These are phyloP conservation scores for Pseudogymnoascus pannorum DNA, from an alignment of 2,329 filamentous ascomycete species.

Conservation along the genomic window DNA sequence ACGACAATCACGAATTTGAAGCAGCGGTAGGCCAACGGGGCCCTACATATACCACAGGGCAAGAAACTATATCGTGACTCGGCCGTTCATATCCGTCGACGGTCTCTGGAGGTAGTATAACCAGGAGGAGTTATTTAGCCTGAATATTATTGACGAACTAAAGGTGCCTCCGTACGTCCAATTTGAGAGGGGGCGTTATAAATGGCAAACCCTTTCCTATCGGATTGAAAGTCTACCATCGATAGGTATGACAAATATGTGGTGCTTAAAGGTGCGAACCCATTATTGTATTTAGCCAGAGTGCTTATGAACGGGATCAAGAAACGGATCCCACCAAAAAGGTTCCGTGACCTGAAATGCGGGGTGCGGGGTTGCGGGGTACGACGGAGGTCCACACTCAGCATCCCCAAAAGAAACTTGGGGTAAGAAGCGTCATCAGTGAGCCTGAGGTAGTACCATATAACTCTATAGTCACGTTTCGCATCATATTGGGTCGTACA, in stretches of 20 bases:
- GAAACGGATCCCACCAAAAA: background rate
- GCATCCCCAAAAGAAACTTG: background rate
- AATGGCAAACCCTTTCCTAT: background rate
- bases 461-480: background rate
- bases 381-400: background rate
- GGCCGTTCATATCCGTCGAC: background rate
- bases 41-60: background rate
- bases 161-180: background rate
- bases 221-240: background rate
- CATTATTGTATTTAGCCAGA: background rate
- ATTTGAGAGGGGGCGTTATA: background rate
- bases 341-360: background rate
- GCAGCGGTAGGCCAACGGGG: background rate
- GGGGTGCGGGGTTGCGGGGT: constrained; percentile 7
- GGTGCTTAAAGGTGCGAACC: background rate
- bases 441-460: background rate
- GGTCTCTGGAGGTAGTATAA: background rate
- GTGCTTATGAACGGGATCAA: constrained; percentile 3
- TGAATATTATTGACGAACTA: background rate
- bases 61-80: background rate
- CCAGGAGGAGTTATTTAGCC: background rate
- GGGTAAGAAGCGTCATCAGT: background rate
- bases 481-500: background rate
- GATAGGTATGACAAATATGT: background rate
- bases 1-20: background rate